Conservation (phyloP, 2,329 filamentous ascomycete species). For the Epichloe elymi region DNA sequence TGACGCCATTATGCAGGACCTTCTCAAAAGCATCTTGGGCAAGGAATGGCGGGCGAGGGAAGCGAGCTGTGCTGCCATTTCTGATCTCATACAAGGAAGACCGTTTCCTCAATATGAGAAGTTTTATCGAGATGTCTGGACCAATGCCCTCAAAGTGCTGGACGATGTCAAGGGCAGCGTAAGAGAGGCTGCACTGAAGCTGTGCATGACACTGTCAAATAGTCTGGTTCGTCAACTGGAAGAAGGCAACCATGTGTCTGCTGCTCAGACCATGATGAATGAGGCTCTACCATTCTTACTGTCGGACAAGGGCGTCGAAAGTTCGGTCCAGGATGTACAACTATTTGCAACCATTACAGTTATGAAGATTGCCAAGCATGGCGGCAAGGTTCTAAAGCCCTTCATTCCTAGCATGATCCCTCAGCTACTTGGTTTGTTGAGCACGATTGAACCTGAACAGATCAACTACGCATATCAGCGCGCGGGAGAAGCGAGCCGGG, state of each 20-base stretch:
- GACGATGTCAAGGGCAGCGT: slow-evolving; percentile 95
- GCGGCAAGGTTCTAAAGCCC: slow-evolving; percentile 61
- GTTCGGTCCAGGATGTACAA: slow-evolving; percentile 75
- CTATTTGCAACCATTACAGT: slow-evolving; percentile 72
- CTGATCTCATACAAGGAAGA: slow-evolving; percentile 74
- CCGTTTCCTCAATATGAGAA: slow-evolving; percentile 65
- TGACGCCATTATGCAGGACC: slow-evolving; percentile 75
- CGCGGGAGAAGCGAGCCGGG: slow-evolving; percentile 72
- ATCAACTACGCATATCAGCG: slow-evolving; percentile 91
- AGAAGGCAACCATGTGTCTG: slow-evolving; percentile 56
- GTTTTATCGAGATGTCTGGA: slow-evolving; percentile 78
- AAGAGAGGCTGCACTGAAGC: slow-evolving; percentile 61
- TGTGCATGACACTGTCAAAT: slow-evolving; percentile 75
- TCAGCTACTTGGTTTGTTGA: slow-evolving; percentile 68
- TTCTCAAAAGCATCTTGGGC: slow-evolving; percentile 73
- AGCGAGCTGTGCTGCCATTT: slow-evolving; percentile 81
- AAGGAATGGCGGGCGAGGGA: slow-evolving; percentile 90
- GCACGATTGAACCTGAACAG: slow-evolving; percentile 75
- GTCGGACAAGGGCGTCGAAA: slow-evolving; percentile 80
- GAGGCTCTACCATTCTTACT: slow-evolving; percentile 84
- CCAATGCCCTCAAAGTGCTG: slow-evolving; percentile 73
- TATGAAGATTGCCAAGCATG: slow-evolving; percentile 80
- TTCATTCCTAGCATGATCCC: slow-evolving; percentile 75
- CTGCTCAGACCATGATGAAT: slow-evolving; percentile 66
- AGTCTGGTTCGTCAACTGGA: slow-evolving; percentile 77